Conservation (phyloP, 2,329 filamentous ascomycete genomes). For the Penicillium sp. region DNA sequence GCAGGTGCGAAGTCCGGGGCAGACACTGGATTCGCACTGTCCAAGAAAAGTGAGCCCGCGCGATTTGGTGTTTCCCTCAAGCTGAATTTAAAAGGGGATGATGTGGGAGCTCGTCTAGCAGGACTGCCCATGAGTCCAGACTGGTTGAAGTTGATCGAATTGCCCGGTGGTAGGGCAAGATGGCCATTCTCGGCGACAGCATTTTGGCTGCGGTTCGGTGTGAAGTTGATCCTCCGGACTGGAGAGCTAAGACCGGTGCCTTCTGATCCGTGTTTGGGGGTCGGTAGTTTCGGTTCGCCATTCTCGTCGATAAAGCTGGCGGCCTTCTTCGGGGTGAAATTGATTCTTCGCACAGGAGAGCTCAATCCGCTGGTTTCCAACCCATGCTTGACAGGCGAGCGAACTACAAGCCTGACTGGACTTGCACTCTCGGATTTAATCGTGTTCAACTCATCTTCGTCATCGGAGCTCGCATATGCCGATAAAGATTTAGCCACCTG, state of each 20-base stretch:
- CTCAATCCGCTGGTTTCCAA: constrained; percentile 31
- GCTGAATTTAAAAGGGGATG: constrained; percentile 46
- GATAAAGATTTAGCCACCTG: constrained; percentile 46
- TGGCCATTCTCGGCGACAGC: constrained; percentile 21
- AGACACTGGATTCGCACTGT: constrained; percentile 19
- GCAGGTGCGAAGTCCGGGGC: constrained; percentile 32
- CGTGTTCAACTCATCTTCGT: constrained; percentile 46
- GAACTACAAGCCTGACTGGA: constrained; percentile 31
- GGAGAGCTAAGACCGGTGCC: constrained; percentile 32
- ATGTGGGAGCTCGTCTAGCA: constrained; percentile 42
- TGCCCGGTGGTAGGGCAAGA: constrained; percentile 27
- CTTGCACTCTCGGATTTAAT: constrained; percentile 34
- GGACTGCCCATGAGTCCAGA: constrained; percentile 45
- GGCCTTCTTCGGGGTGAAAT: constrained; percentile 30
- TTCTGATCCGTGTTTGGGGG: constrained; percentile 25
- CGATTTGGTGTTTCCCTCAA: constrained; percentile 43
- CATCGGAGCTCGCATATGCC: constrained; percentile 39
- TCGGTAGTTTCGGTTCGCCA: constrained; percentile 30
- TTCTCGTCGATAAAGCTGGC: constrained; percentile 34
- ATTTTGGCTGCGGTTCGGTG: constrained; percentile 19
- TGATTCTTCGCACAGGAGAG: constrained; percentile 37
- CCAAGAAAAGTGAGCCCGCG: constrained; percentile 30
- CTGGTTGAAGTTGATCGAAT: constrained; percentile 34
- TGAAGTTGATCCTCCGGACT: constrained; percentile 42
- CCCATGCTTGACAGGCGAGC: constrained; percentile 36